Evolutionary conservation across 2,329 filamentous ascomycete species (phyloP).

Genomic region (Fusarium penzigii): DNA sequence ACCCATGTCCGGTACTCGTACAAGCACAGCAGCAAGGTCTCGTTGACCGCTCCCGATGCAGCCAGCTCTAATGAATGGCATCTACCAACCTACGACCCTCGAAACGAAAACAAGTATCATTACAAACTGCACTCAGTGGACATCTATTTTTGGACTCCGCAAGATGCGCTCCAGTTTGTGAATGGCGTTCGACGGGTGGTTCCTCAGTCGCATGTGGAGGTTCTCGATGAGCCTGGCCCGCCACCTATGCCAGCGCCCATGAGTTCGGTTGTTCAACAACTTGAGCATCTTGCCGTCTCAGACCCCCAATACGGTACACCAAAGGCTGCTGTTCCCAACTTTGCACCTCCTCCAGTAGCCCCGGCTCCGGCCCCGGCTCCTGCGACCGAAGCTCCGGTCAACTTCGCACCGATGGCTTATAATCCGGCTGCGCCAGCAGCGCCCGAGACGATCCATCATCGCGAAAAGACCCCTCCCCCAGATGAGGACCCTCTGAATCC

Average conservation of each 20-base stretch:
- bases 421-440: constrained; percentile 78
- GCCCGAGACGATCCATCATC: constrained; percentile 68
- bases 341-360: constrained; percentile 27
- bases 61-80: constrained; percentile 67
- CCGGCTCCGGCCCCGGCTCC: constrained; percentile 24
- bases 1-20: constrained; percentile 70
- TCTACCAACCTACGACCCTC: constrained; percentile 69
- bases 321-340: constrained; percentile 15
- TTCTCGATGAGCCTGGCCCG: constrained; percentile 64
- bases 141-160: constrained; percentile 77
- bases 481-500: constrained; percentile 63
- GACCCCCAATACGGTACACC: constrained; percentile 49
- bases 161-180: constrained; percentile 70
- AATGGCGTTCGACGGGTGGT: constrained; percentile 67
- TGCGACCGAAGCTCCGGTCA: constrained; percentile 29
- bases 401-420: constrained; percentile 68
- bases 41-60: constrained; percentile 59
- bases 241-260: constrained; percentile 51
- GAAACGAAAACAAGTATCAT: constrained; percentile 76
- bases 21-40: constrained; percentile 72
- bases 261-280: constrained; percentile 71
- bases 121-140: constrained; percentile 76
- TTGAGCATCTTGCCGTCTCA: constrained; percentile 71
- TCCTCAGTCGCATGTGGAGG: constrained; percentile 59
- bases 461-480: constrained; percentile 80